Base-by-base conservation (phyloP, 176 grass and related monocot species). In the Stipa capillata region DNA sequence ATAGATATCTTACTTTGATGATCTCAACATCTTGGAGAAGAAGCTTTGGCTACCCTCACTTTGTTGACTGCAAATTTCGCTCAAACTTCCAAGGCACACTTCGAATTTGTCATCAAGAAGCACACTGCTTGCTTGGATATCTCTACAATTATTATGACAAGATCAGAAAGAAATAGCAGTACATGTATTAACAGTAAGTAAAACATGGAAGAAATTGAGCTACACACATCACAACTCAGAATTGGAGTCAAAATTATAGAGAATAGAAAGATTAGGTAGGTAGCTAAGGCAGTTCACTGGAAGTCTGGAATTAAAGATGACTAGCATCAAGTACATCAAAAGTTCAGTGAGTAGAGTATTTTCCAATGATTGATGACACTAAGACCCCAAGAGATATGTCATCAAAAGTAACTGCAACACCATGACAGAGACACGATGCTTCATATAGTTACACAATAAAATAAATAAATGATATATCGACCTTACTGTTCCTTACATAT, bases 101-200 rank as follows among this genome's bases (percentile, higher is more conserved):
- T 94, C 96, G 82, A 85, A 98, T 72, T 94, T 98, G 41, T 98
- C 90, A 61, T 94, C 96, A 8, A 98, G 90, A 89, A 98, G 90
- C 47, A 98, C 78, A 67, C 96, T 98, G 73, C 90, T 98, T 81
- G 96, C 90, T 83, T 98, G 96, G 68, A 98, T 85, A 83, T 98
- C 92, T 89, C 96, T 98, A 84, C 41, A 93, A 73, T 76, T 72
- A 77, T 72, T 82, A 72, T 21, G 57, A 83, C 15, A 0, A 51
- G 37, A 48, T 66, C 44, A 76, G 44, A 52, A 11, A 47, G 3
- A 72, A 73, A 77, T 5, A 49, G 72, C 12, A 73, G 55, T 24
- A 10, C 6, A 39, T 41, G 31, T 3, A 28, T 20, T 50, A 62
- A 74, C 10, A 13, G 25, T 56, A 57, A 71, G 34, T 39, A 23